Base-by-base conservation (phyloP, 148 eudicot species). In the Persicaria maculosa region DNA sequence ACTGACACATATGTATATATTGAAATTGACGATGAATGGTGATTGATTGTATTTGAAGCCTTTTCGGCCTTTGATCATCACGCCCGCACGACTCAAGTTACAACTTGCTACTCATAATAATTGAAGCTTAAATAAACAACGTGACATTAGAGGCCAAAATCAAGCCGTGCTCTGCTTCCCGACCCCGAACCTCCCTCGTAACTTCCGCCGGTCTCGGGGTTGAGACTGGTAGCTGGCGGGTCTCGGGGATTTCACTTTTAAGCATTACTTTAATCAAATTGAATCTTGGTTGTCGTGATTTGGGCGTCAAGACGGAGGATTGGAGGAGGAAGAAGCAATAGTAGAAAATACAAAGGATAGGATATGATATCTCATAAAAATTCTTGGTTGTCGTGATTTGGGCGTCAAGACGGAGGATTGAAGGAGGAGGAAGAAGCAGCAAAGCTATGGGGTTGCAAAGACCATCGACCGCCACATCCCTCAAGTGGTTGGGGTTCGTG, bases 401-500 rank as follows among this genome's bases (percentile, higher is more conserved):
- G 17, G 6, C 17, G 15, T 14, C 17, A 57, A 15, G 16, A 20
- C n/a, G 15, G 15, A 22, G 25, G 25, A 22, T 22, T 22, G 25
- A 16, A 4, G 5, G 17, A 4, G 9, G 64, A 22, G 25, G 65
- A 22, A 19, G 64, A 19, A 57, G 0, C 19, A 65, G 52, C 36
- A 10, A 72, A 54, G 12, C 17, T 59, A 73, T 73, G 75, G 75
- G 75, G 47, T 57, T 40, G 65, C 67, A 73, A 14, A 53, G n/a
- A 4, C 75, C 75, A 16, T 52, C 75, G 36, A 65, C 64, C 82
- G 11, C 45, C 76, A 46, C 72, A 14, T 69, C 85, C 50, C 72
- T 83, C 0, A 90, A 88, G 48, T 91, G 96, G 96, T 64, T 91
- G 19, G 96, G 92, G 1, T 88, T 91, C 6, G 93, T 91, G 5